Evolutionary conservation across 192 early-diverging fungal genomes (phyloP), one percentile per base, ranked within the genome.

Genomic region (Blastocladiella britannica): DNA sequence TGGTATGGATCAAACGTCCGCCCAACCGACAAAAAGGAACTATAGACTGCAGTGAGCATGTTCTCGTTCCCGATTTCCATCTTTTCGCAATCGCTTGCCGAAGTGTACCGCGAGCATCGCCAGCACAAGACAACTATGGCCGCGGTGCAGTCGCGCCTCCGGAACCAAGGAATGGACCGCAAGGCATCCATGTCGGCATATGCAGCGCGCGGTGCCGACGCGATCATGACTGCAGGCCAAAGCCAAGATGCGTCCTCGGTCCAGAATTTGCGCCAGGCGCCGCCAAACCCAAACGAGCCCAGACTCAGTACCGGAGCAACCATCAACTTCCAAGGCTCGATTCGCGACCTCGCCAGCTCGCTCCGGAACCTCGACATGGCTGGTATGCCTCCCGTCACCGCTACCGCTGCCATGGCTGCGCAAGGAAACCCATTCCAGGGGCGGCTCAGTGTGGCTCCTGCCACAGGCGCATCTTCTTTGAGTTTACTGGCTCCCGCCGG

Each of bases 51-150:
- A 9, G 37, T 47, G 15, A 47, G 12, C 15, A 47, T 47, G 37
- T 47, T 47, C 37, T 47, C 37, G 37, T 47, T 47, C 37, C 37
- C 37, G 37, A 47, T 47, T 20, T 20, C 37, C 37, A 47, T 47
- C 15, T 47, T 47, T 20, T 20, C 15, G 15, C 37, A 47, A 20
- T 47, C 37, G 37, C 37, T 47, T 6, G 37, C 37, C 15, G 37
- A 47, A 9, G 37, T 47, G 37, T 47, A 47, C 37, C 37, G 37
- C 12, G 37, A 47, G n/a, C 37, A 47, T 20, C 37, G 37, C 37
- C 37, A 47, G 37, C 37, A 47, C 37, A 9, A 47, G n/a, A 20
- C 37, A 9, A 47, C 37, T 20, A 47, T 47, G 37, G n/a, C 12
- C 12, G 37, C 37, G 15, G 37, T 47, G 1, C 15, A 9, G 9